Conservation (phyloP, 1,284 basidiomycete species). For the Tilletia horrida region DNA sequence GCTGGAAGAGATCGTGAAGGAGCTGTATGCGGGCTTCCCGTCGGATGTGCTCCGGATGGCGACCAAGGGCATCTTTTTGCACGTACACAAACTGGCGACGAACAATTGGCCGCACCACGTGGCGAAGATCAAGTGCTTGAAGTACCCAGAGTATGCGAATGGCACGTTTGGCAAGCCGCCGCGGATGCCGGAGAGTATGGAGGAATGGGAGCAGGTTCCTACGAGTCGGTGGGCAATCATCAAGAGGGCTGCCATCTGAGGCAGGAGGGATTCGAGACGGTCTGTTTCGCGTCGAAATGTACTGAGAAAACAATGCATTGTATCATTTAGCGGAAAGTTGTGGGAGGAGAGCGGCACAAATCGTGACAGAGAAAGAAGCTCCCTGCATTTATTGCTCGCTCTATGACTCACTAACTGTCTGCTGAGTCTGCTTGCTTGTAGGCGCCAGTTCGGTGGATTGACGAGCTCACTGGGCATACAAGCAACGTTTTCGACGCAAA, state of each 20-base stretch:
- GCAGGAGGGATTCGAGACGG: too few relatives aligned
- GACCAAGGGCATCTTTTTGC: slow-evolving; percentile 67
- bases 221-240: not conserved
- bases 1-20: slow-evolving; percentile 39
- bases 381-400: too few relatives aligned
- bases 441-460: too few relatives aligned
- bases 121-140: slow-evolving; percentile 1
- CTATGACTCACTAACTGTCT: too few relatives aligned
- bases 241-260: slow-evolving; percentile 11
- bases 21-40: slow-evolving; percentile 66
- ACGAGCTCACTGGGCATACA: not conserved
- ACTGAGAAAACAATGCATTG: too few relatives aligned
- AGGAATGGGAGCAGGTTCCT: slow-evolving; percentile 6
- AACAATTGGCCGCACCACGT: not conserved
- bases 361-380: too few relatives aligned
- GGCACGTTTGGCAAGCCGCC: not conserved
- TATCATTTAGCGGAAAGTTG: too few relatives aligned
- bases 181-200: slow-evolving; percentile 8
- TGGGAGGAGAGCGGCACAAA: too few relatives aligned
- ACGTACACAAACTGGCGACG: slow-evolving; percentile 67
- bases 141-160: slow-evolving; percentile 1
- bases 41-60: slow-evolving; percentile 71
- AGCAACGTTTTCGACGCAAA: not conserved
- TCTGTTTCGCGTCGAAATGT: too few relatives aligned
- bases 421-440: too few relatives aligned